A percentile compares a stretch with the other conserved stretches of the same genome.
Conservation (phyloP, 192 early-diverging fungal species). For the Rhizoclosmatium globosum region DNA sequence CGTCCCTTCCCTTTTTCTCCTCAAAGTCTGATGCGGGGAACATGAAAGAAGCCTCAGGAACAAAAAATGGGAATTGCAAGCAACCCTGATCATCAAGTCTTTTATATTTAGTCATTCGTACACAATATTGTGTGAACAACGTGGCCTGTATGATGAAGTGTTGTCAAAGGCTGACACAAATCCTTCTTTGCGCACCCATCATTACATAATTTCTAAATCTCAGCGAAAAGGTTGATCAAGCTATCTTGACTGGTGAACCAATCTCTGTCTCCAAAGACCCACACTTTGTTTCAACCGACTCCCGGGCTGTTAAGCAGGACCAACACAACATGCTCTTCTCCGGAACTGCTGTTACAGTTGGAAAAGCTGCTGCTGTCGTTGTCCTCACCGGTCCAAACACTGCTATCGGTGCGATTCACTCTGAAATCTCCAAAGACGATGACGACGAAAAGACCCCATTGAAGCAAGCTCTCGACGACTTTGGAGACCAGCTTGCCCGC, state of each 20-base stretch:
- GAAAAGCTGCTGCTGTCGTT: conserved; percentile 89
- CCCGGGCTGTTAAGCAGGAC: conserved; percentile 90
- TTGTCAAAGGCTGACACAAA: too few species aligned
- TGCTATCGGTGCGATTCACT: conserved; percentile 94
- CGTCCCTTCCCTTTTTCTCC: not conserved
- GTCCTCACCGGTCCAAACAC: conserved; percentile 87
- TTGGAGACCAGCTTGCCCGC: conserved; percentile 70
- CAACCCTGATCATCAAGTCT: too few species aligned
- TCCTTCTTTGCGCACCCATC: too few species aligned
- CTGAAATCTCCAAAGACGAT: conserved; percentile 78
- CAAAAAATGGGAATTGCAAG: too few species aligned
- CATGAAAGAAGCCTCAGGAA: too few species aligned
- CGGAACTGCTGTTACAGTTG: conserved; percentile 93
- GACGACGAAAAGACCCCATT: conserved; percentile 94
- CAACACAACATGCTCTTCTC: conserved; percentile 97
- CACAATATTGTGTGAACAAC: not conserved
- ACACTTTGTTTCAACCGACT: conserved; percentile 65
- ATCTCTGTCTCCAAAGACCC: conserved; percentile 87
- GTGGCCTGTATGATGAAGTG: too few species aligned
- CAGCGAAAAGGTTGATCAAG: conserved; percentile 75
- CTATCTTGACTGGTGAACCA: conserved; percentile 95
- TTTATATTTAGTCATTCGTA: too few species aligned
- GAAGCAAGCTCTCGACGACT: conserved; percentile 95
- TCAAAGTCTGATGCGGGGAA: not conserved
- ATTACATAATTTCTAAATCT: not conserved